Conservation (phyloP, 257 asterid genomes). For the Fraxinus excelsior region DNA sequence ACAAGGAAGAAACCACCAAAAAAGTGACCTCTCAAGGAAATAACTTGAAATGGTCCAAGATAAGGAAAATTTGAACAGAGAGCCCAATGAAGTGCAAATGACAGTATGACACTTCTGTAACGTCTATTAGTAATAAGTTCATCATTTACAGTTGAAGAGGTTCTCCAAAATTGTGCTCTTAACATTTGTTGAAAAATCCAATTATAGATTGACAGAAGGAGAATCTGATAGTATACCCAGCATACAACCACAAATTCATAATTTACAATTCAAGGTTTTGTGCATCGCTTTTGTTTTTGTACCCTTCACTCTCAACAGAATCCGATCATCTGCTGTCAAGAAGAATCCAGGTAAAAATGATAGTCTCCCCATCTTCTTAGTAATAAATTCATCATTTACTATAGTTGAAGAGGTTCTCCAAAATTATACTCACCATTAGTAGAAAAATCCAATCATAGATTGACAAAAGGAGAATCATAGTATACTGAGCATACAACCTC, state of each 20-base stretch:
- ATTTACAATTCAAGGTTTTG: neutral
- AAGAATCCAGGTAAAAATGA: neutral
- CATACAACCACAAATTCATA: slow-evolving; percentile 11
- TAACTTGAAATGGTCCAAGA: neutral
- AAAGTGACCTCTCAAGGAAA: neutral
- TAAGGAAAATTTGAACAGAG: neutral
- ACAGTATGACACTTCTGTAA: neutral
- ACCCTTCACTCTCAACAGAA: slow-evolving; percentile 1
- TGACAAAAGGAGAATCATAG: neutral
- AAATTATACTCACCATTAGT: neutral
- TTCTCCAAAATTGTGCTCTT: neutral
- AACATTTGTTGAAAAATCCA: slow-evolving; percentile 2
- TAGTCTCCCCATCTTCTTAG: neutral
- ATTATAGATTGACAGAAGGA: neutral
- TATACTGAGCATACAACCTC: neutral
- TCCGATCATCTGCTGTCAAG: neutral
- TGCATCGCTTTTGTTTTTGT: neutral
- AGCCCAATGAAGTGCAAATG: neutral
- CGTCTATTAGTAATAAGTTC: neutral
- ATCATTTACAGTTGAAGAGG: neutral
- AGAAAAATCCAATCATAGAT: slow-evolving; percentile 13
- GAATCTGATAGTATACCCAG: neutral
- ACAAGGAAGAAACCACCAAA: neutral
- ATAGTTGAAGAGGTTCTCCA: neutral
- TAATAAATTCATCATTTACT: neutral